These are phyloP conservation scores for Coelastrella sp. DNA, from an alignment of 139 green algal genomes.

Conservation along the genomic window DNA sequence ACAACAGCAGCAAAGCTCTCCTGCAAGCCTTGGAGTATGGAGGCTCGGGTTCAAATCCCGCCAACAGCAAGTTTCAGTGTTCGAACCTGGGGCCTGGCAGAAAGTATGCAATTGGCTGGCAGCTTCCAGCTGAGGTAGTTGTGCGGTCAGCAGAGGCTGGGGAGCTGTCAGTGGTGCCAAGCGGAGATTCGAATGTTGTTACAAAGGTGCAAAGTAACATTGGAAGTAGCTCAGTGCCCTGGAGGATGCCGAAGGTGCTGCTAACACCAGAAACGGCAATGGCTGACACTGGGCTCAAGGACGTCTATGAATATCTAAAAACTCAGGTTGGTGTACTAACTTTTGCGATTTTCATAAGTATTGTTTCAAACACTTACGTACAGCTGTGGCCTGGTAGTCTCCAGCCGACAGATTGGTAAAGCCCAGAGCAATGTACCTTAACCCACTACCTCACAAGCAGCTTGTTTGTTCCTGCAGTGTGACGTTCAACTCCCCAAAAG, in stretches of 20 bases:
- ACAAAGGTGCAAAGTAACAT: background rate
- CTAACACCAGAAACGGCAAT: background rate
- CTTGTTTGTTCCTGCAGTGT: slow-evolving; percentile 1
- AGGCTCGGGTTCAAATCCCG: background rate
- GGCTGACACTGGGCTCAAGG: slow-evolving; percentile 9
- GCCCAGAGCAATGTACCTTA: too few species aligned
- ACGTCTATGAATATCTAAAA: slow-evolving; percentile 16
- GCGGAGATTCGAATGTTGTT: background rate
- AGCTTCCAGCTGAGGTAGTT: background rate
- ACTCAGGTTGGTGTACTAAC: slow-evolving; percentile 1
- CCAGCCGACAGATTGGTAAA: too few species aligned
- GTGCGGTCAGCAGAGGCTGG: background rate
- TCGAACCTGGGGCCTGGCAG: background rate
- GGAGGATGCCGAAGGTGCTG: slow-evolving; percentile 8
- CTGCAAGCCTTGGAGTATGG: background rate
- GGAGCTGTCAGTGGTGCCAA: background rate
- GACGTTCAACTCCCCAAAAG: background rate
- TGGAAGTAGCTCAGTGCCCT: background rate
- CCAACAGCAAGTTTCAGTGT: background rate
- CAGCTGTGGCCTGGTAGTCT: too few species aligned
- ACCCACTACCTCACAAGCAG: too few species aligned
- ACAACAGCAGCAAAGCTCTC: background rate
- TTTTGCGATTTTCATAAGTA: background rate
- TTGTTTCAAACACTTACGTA: too few species aligned
- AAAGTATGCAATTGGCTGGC: background rate